These are phyloP conservation scores for Gastrodia elata DNA, from an alignment of 106 monocot genomes.

Conservation along the genomic window DNA sequence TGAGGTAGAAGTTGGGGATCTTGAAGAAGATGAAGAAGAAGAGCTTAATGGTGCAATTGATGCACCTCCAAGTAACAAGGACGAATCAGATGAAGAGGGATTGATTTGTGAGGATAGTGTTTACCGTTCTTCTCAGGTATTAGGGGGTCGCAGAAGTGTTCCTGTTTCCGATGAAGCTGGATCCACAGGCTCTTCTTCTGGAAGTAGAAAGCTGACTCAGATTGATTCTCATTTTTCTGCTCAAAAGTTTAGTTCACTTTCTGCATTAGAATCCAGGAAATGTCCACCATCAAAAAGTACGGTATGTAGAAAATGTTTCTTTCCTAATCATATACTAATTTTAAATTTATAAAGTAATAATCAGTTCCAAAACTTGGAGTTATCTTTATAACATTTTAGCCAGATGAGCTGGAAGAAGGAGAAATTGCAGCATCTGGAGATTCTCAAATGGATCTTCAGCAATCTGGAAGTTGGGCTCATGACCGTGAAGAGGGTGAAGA, in stretches of 20 bases:
- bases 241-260: slow-evolving; percentile 84
- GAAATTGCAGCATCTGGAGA: slow-evolving; percentile 88
- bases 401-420: slow-evolving; percentile 86
- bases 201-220: slow-evolving; percentile 36
- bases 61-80: slow-evolving; percentile 29
- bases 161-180: slow-evolving; percentile 47
- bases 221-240: slow-evolving; percentile 44
- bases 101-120: slow-evolving; percentile 20
- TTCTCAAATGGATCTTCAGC: slow-evolving; percentile 70
- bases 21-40: slow-evolving; percentile 66
- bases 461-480: slow-evolving; percentile 58
- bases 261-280: slow-evolving; percentile 72
- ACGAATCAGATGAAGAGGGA: slow-evolving; percentile 47
- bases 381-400: slow-evolving; percentile 18
- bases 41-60: slow-evolving; percentile 31
- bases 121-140: slow-evolving; percentile 22
- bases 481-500: slow-evolving; percentile 78
- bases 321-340: background rate
- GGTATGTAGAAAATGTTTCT: slow-evolving; percentile 25
- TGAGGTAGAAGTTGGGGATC: slow-evolving; percentile 20
- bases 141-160: slow-evolving; percentile 21
- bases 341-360: background rate
- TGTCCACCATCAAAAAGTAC: slow-evolving; percentile 29
- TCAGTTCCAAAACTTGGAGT: background rate
- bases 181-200: slow-evolving; percentile 78